phyloP scores from a whole-genome alignment of 352 stramenopile species.

The Pythium pectinolyticum region DNA sequence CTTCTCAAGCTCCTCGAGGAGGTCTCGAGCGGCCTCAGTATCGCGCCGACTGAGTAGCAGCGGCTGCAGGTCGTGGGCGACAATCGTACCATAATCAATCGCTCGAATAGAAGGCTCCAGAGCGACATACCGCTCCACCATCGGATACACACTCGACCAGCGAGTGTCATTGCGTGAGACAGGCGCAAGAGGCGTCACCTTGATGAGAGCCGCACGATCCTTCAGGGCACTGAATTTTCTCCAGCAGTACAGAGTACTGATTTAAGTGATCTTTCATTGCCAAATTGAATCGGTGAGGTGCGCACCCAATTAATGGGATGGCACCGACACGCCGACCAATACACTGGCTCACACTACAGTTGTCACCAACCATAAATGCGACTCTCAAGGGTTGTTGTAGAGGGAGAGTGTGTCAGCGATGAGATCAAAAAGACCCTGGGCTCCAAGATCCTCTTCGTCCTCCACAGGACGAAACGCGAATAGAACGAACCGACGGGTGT shows the following conservation, averaged over 20 bases:
- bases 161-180: constrained; percentile 21
- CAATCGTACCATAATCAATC: constrained; percentile 11
- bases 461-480: neutral
- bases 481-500: neutral
- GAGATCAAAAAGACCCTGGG: constrained; percentile 9
- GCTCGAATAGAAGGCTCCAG: constrained; percentile 1
- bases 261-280: constrained; percentile 5
- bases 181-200: constrained; percentile 9
- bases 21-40: neutral
- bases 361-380: constrained; percentile 23
- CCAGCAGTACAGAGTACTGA: neutral
- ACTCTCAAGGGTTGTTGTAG: constrained; percentile 7
- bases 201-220: neutral
- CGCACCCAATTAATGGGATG: constrained; percentile 21
- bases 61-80: constrained; percentile 16
- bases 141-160: constrained; percentile 17
- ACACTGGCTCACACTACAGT: constrained; percentile 27
- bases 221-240: constrained; percentile 10
- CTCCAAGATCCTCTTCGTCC: neutral
- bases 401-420: constrained; percentile 5
- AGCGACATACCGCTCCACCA: constrained; percentile 13
- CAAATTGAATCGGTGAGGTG: constrained; percentile 24
- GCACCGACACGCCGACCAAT: constrained; percentile 14
- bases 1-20: neutral
- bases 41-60: constrained; percentile 20